A percentile compares a stretch with the other conserved stretches of the same genome.
Evolutionary conservation across 495 filamentous ascomycete species (phyloP).

Genomic region (Penicillium flavigenum): DNA sequence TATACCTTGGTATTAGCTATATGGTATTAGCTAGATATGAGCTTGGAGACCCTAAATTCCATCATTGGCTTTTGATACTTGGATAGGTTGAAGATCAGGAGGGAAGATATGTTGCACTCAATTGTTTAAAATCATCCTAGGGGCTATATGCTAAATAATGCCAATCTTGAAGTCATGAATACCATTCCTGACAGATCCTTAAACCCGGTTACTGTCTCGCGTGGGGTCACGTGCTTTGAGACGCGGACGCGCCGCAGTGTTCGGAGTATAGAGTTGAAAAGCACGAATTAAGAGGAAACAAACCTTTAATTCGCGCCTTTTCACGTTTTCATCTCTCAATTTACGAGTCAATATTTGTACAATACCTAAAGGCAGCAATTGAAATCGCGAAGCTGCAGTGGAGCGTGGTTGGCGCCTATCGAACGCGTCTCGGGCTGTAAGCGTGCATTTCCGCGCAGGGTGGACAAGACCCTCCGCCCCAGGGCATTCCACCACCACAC

Average conservation of each 20-base stretch:
- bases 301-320: background rate
- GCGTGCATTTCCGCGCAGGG: constrained; percentile 49
- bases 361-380: constrained; percentile 9
- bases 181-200: constrained; percentile 10
- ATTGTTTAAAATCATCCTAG: background rate
- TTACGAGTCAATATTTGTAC: background rate
- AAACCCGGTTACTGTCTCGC: constrained; percentile 19
- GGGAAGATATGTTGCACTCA: background rate
- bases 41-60: background rate
- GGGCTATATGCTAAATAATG: background rate
- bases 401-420: constrained; percentile 46
- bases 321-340: constrained; percentile 7
- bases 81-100: background rate
- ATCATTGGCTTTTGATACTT: background rate
- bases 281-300: background rate
- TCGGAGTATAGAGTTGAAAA: constrained; percentile 11
- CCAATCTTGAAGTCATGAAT: constrained; percentile 4
- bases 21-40: background rate
- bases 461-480: constrained; percentile 40
- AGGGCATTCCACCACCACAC: constrained; percentile 45
- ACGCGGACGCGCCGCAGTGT: constrained; percentile 29
- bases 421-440: constrained; percentile 52
- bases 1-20: background rate
- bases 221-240: constrained; percentile 31
- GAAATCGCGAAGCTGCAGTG: constrained; percentile 29